phyloP scores from a whole-genome alignment of 306 rosid species.

The Dicorynia guianensis region DNA sequence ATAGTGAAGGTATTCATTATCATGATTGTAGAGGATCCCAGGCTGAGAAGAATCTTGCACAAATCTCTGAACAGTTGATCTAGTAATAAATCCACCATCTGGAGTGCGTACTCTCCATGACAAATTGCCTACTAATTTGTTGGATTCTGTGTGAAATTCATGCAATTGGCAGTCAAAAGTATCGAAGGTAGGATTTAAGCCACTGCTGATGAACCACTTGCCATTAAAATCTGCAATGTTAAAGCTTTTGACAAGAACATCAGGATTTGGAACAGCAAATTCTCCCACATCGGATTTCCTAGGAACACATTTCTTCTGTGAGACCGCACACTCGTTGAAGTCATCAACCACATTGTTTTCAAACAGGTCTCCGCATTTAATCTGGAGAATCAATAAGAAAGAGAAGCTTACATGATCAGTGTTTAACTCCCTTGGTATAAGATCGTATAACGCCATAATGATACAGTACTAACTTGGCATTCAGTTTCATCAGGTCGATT shows the following conservation, averaged over 20 bases:
- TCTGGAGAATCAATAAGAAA: constrained; percentile 54
- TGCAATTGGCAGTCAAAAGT: constrained; percentile 91
- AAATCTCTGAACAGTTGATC: constrained; percentile 82
- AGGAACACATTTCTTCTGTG: constrained; percentile 92
- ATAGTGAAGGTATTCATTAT: constrained; percentile 94
- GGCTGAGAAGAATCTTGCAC: constrained; percentile 85
- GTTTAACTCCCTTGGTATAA: constrained; percentile 9
- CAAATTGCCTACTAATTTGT: constrained; percentile 77
- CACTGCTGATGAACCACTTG: constrained; percentile 92
- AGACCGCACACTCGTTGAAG: constrained; percentile 95
- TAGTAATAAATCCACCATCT: constrained; percentile 85
- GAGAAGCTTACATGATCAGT: constrained; percentile 34
- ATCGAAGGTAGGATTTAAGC: constrained; percentile 89
- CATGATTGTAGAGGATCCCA: constrained; percentile 89
- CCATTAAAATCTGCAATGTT: constrained; percentile 78
- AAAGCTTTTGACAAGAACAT: constrained; percentile 77
- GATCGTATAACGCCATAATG: constrained; percentile 1
- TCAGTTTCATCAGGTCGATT: constrained; percentile 95
- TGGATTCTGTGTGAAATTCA: constrained; percentile 73
- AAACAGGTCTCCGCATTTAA: constrained; percentile 88
- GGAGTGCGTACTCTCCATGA: constrained; percentile 90
- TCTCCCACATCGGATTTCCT: constrained; percentile 95
- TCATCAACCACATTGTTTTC: constrained; percentile 94
- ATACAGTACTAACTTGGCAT: constrained; percentile 76
- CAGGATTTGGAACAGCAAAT: constrained; percentile 83